Conservation (phyloP, 1,139 yeast genomes). For the Zygoascus meyerae region DNA sequence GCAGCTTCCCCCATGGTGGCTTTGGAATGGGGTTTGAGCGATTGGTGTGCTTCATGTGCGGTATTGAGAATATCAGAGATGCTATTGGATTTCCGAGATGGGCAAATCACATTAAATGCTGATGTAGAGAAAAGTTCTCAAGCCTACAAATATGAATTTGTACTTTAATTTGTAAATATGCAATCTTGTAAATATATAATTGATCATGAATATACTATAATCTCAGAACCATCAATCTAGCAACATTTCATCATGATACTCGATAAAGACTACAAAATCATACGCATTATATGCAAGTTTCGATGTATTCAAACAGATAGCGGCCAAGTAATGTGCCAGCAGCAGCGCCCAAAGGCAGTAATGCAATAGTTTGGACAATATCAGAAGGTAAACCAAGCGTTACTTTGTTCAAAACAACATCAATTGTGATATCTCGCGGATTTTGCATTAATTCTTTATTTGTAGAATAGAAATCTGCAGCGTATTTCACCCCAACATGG, state of each 20-base stretch:
- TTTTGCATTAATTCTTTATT: slow-evolving; percentile 14
- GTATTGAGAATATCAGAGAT: slow-evolving; percentile 73
- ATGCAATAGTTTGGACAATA: slow-evolving; percentile 20
- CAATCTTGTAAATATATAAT: neutral
- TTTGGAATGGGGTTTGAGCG: slow-evolving; percentile 95
- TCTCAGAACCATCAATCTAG: neutral
- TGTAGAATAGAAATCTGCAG: slow-evolving; percentile 20
- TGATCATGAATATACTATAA: neutral
- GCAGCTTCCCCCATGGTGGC: slow-evolving; percentile 92
- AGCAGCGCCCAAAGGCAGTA: slow-evolving; percentile 18
- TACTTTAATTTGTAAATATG: neutral
- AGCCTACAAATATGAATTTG: neutral
- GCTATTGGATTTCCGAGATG: slow-evolving; percentile 78
- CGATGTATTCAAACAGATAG: too few relatives aligned
- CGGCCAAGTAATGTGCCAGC: slow-evolving; percentile 10
- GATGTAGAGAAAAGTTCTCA: neutral
- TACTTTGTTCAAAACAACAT: slow-evolving; percentile 23
- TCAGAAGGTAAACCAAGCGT: slow-evolving; percentile 24
- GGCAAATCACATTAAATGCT: slow-evolving; percentile 30
- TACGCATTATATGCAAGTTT: too few relatives aligned
- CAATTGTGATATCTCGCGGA: slow-evolving; percentile 23
- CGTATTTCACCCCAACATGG: slow-evolving; percentile 16
- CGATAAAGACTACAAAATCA: too few relatives aligned
- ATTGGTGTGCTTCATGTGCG: slow-evolving; percentile 63
- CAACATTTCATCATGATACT: too few relatives aligned